Base-by-base conservation (phyloP, 176 grass and related monocot genomes). In the Phoenix roebelenii region DNA sequence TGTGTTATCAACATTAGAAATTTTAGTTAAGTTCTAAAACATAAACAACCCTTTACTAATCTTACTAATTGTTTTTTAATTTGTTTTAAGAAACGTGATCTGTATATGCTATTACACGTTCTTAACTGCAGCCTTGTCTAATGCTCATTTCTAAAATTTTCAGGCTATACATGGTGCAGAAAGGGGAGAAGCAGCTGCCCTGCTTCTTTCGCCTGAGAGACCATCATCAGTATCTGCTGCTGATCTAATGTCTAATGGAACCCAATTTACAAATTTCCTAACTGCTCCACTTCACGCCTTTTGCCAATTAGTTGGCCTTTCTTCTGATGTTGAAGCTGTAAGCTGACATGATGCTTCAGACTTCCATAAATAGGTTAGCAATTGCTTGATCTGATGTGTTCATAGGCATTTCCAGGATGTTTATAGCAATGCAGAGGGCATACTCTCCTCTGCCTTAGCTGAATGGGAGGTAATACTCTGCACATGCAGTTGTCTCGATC, bases 271-370 rank as follows among this genome's bases (percentile, higher is more conserved):
- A 17, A 86, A 83, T 61, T 98, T 98, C 64, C 77, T 98, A 57
- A 98, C 94, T 89, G 75, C 88, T 58, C 94, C 94, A 23, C 75
- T 98, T 63, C 84, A 93, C 74, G 94, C 94, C 12, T 98, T 98
- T 65, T 98, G 88, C 82, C 76, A 88, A 67, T 79, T 98, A 74
- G 79, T 81, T 59, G 87, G 84, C 55, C 79, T 92, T 79, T 75
- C 73, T 81, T 76, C 87, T 7, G 85, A 83, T 77, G 69, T 89
- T 19, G 84, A 85, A 17, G 67, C 18, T 0, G 94, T 93, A 89
- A 58, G 84, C 64, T 72, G 44, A 65, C 5, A 16, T 23, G 22
- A 57, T 49, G 44, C 49, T 71, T 71, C 28, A 54, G 28, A 54
- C 67, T 32, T 67, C 52, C 1, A 56, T 54, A 19, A 7, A 61